A percentile compares a stretch with the other conserved stretches of the same genome.
These are phyloP conservation scores for Colletotrichum sp. DNA, from an alignment of 2,329 filamentous ascomycete genomes.

Conservation along the genomic window DNA sequence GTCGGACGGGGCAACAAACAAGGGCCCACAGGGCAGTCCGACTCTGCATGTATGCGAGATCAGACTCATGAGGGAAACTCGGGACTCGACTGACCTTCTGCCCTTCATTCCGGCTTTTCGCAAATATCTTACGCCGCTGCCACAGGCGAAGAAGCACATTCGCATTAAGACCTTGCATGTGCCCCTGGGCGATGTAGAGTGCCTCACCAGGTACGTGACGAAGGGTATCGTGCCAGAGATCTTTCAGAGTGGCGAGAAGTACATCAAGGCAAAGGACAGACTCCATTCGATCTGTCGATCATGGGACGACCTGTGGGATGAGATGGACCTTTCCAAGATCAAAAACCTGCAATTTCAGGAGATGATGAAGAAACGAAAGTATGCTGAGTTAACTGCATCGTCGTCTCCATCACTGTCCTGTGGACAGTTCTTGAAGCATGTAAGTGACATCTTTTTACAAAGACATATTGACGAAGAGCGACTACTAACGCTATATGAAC, in stretches of 20 bases:
- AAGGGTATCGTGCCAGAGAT: constrained; percentile 65
- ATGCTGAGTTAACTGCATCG: constrained; percentile 67
- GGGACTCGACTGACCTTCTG: constrained; percentile 83
- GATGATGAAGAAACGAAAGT: constrained; percentile 72
- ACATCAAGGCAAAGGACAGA: constrained; percentile 65
- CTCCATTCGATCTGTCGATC: constrained; percentile 72
- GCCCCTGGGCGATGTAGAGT: constrained; percentile 80
- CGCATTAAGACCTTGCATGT: constrained; percentile 72
- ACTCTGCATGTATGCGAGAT: constrained; percentile 82
- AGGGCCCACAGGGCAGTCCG: constrained; percentile 61
- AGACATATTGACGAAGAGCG: neutral
- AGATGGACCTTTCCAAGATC: constrained; percentile 81
- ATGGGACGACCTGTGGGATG: constrained; percentile 83
- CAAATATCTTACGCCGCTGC: constrained; percentile 69
- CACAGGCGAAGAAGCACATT: constrained; percentile 70
- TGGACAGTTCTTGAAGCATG: constrained; percentile 83
- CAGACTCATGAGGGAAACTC: constrained; percentile 67
- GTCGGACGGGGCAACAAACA: constrained; percentile 73
- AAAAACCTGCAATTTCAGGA: constrained; percentile 85
- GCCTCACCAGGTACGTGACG: constrained; percentile 73
- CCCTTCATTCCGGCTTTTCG: constrained; percentile 80
- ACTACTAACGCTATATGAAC: constrained; percentile 23
- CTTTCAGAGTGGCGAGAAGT: constrained; percentile 56
- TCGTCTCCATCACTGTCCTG: constrained; percentile 72
- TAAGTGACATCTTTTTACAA: constrained; percentile 53